phyloP scores from a whole-genome alignment of 2,329 filamentous ascomycete species.

The Microascus cirrosus region DNA sequence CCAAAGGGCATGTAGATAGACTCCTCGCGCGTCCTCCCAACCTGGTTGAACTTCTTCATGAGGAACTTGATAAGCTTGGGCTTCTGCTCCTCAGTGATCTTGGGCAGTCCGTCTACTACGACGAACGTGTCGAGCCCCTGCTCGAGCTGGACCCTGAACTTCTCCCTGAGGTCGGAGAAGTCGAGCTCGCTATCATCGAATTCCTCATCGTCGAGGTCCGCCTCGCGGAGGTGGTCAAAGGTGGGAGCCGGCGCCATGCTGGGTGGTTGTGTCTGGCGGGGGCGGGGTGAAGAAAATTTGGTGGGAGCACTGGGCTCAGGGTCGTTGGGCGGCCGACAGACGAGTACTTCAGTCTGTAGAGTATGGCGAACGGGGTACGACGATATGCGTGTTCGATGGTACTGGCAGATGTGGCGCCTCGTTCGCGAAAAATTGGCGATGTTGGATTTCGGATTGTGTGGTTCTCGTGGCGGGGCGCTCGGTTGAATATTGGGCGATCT shows the following conservation, averaged over 20 bases:
- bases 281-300: conserved; percentile 3
- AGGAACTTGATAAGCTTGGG: conserved; percentile 94
- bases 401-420: background rate
- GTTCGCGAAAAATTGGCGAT: background rate
- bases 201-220: conserved; percentile 75
- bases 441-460: conserved; percentile 6
- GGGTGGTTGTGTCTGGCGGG: conserved; percentile 9
- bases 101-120: conserved; percentile 85
- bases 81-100: conserved; percentile 82
- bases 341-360: background rate
- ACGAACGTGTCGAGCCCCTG: conserved; percentile 95
- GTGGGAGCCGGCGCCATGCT: conserved; percentile 68
- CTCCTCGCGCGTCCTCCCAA: conserved; percentile 78
- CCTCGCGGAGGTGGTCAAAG: conserved; percentile 86
- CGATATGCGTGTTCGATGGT: background rate
- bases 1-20: conserved; percentile 89
- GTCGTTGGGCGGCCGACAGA: background rate
- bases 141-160: conserved; percentile 92
- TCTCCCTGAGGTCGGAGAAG: conserved; percentile 85
- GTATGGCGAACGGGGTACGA: background rate
- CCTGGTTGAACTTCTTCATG: conserved; percentile 79
- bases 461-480: conserved; percentile 4
- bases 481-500: conserved; percentile 4
- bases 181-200: conserved; percentile 91
- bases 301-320: background rate